These are phyloP conservation scores for Yamadazyma sp. DNA, from an alignment of 1,139 yeast genomes.

Conservation along the genomic window DNA sequence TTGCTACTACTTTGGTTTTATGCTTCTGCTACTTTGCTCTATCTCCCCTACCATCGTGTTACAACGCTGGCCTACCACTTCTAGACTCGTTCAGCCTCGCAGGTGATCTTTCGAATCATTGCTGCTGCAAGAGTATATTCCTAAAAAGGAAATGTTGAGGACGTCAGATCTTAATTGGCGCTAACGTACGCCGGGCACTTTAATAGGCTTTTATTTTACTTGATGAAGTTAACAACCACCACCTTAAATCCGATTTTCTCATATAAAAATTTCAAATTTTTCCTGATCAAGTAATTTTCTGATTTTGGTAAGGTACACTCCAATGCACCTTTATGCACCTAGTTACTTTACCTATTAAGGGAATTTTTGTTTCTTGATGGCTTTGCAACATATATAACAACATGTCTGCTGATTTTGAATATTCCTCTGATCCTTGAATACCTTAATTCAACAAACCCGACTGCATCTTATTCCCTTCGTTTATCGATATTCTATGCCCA, in stretches of 20 bases:
- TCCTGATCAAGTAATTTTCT: conserved; percentile 1
- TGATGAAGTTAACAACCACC: neutral
- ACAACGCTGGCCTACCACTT: too few species aligned
- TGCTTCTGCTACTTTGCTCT: too few species aligned
- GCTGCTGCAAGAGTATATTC: too few species aligned
- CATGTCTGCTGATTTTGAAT: neutral
- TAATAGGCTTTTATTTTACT: too few species aligned
- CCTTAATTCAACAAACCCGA: neutral
- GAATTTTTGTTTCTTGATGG: conserved; percentile 7
- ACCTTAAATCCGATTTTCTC: neutral
- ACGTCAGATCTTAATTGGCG: too few species aligned
- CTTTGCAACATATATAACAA: conserved; percentile 1
- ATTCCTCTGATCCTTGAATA: neutral
- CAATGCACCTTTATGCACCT: conserved; percentile 1
- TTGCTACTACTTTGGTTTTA: too few species aligned
- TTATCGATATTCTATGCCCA: conserved; percentile 4
- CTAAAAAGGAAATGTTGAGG: neutral
- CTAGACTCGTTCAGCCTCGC: too few species aligned
- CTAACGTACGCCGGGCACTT: too few species aligned
- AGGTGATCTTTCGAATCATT: too few species aligned
- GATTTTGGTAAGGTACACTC: neutral
- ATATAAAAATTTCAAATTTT: neutral
- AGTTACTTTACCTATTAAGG: conserved; percentile 17
- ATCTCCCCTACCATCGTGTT: too few species aligned
- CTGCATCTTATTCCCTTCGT: conserved; percentile 2